Evolutionary conservation across 2,329 filamentous ascomycete species (phyloP).

Genomic region (Fusarium penzigii): DNA sequence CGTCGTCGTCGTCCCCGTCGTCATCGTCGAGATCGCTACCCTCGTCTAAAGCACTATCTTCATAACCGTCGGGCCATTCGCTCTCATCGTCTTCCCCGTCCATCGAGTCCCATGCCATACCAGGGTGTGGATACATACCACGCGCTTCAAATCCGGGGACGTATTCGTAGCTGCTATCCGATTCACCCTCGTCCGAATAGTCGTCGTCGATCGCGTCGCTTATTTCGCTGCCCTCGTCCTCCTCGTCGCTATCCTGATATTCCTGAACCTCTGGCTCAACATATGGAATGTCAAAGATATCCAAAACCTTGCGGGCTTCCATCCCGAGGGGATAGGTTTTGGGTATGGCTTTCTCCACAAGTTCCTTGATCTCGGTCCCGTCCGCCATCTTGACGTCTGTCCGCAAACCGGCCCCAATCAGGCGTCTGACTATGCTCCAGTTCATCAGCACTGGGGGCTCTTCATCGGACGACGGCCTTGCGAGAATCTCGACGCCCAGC

Average conservation of each 20-base stretch:
- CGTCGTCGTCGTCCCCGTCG: slow-evolving; percentile 15
- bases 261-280: slow-evolving; percentile 12
- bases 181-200: slow-evolving; percentile 8
- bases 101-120: background rate
- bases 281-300: slow-evolving; percentile 26
- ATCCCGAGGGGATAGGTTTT: slow-evolving; percentile 16
- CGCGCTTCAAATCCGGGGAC: too few species aligned
- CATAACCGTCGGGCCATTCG: slow-evolving; percentile 5
- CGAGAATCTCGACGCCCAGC: slow-evolving; percentile 1
- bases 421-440: slow-evolving; percentile 26
- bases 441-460: slow-evolving; percentile 12
- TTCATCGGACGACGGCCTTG: background rate
- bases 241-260: slow-evolving; percentile 2
- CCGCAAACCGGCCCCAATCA: slow-evolving; percentile 25
- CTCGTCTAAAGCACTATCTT: background rate
- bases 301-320: slow-evolving; percentile 26
- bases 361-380: slow-evolving; percentile 18
- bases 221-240: slow-evolving; percentile 6
- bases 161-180: background rate
- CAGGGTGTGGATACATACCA: too few species aligned
- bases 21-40: background rate
- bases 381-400: slow-evolving; percentile 26
- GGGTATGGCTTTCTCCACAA: slow-evolving; percentile 25
- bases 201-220: slow-evolving; percentile 19
- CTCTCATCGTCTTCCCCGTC: slow-evolving; percentile 16